These are phyloP conservation scores for Pontederia crassipes DNA, from an alignment of 176 grass and related monocot genomes.

Conservation along the genomic window DNA sequence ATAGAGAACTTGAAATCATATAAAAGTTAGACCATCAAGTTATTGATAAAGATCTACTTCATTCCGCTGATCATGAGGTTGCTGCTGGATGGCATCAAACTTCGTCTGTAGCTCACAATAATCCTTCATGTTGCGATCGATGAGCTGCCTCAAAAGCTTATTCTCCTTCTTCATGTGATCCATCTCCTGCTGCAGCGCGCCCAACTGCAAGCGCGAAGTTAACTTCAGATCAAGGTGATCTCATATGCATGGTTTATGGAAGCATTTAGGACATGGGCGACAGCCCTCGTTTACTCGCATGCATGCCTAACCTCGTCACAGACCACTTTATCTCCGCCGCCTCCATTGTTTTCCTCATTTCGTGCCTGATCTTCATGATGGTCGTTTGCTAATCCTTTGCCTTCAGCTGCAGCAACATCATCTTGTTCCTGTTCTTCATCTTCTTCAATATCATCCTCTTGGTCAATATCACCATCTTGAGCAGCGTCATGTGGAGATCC, in stretches of 20 bases:
- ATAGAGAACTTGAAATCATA: no score
- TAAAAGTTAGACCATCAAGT: no score
- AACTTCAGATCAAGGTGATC: no score
- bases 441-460: not conserved
- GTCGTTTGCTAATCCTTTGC: constrained; percentile 10
- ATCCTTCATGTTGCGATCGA: constrained; percentile 51
- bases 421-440: constrained; percentile 17
- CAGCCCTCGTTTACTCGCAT: no score
- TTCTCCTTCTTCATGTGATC: constrained; percentile 89
- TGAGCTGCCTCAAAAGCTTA: constrained; percentile 35
- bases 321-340: not conserved
- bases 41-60: constrained; percentile 19
- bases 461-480: no score
- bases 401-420: constrained; percentile 9
- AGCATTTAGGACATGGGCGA: no score
- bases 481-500: not conserved
- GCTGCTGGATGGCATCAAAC: constrained; percentile 44
- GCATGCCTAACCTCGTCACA: not conserved
- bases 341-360: constrained; percentile 22
- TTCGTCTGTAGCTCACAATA: constrained; percentile 68
- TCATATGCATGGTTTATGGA: no score
- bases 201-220: constrained; percentile 29
- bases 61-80: constrained; percentile 29
- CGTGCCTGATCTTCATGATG: constrained; percentile 27
- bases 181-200: constrained; percentile 67